phyloP scores from a whole-genome alignment of 495 filamentous ascomycete genomes.

The Aspergillus panamensis region DNA sequence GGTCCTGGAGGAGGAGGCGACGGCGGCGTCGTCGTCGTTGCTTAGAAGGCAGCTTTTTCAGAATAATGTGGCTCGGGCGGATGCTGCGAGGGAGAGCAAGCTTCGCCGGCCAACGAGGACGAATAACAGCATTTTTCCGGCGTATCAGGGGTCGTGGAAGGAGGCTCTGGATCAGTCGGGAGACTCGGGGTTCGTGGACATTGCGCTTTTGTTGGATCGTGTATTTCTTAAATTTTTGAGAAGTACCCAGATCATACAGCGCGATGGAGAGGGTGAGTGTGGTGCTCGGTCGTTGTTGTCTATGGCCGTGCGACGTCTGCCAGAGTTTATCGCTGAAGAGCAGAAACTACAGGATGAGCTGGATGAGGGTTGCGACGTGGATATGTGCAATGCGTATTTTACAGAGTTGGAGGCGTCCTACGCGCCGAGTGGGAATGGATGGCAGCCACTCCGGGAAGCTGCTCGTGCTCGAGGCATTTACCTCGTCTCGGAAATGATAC shows the following conservation, averaged over 20 bases:
- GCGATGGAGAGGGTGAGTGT: conserved; percentile 2
- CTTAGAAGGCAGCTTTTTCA: conserved; percentile 23
- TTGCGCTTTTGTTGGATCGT: conserved; percentile 37
- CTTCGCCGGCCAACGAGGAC: conserved; percentile 18
- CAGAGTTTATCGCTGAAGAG: conserved; percentile 59
- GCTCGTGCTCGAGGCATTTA: conserved; percentile 65
- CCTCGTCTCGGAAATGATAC: conserved; percentile 54
- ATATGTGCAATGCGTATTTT: conserved; percentile 56
- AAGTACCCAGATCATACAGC: conserved; percentile 26
- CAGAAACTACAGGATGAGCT: conserved; percentile 53
- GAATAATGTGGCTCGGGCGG: conserved; percentile 8
- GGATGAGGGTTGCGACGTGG: conserved; percentile 43
- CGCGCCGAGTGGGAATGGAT: conserved; percentile 50
- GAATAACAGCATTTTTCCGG: conserved; percentile 22
- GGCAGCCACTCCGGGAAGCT: conserved; percentile 61
- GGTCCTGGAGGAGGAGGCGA: neutral
- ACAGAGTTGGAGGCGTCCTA: conserved; percentile 63
- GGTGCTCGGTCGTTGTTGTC: conserved; percentile 59
- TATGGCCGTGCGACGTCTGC: conserved; percentile 60
- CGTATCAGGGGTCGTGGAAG: conserved; percentile 42
- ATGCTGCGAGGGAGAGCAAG: conserved; percentile 1
- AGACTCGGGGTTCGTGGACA: conserved; percentile 35
- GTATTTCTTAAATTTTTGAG: conserved; percentile 39
- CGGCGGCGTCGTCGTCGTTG: conserved; percentile 5
- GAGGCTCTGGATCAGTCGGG: conserved; percentile 35